Conservation (phyloP, 352 stramenopile genomes). For the Pythium aristosporum region DNA sequence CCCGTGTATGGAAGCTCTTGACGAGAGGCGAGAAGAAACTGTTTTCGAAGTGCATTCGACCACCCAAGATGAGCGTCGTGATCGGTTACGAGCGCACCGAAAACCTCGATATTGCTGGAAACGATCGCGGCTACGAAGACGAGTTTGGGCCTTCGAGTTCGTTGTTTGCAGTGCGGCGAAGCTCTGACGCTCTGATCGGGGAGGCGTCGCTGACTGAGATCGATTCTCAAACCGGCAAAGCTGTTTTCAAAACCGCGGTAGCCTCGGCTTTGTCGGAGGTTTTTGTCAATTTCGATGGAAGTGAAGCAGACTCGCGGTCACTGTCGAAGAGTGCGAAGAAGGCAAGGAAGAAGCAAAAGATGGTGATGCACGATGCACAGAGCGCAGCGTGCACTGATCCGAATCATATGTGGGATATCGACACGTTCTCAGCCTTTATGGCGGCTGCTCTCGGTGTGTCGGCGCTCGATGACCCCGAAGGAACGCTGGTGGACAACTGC, state of each 20-base stretch:
- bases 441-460: conserved; percentile 19
- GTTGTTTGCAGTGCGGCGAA: conserved; percentile 6
- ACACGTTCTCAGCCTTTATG: conserved; percentile 64
- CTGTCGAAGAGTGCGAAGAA: conserved; percentile 20
- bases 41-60: conserved; percentile 14
- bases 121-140: conserved; percentile 15
- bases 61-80: conserved; percentile 22
- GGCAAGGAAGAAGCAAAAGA: conserved; percentile 50
- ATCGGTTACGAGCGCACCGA: conserved; percentile 12
- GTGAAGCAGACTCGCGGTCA: neutral
- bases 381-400: neutral
- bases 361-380: neutral
- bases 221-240: conserved; percentile 6
- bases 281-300: conserved; percentile 15
- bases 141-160: conserved; percentile 7
- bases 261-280: conserved; percentile 5
- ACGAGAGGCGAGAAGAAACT: neutral
- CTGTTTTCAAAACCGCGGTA: conserved; percentile 11
- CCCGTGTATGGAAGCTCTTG: conserved; percentile 15
- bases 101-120: conserved; percentile 5
- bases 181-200: neutral
- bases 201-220: conserved; percentile 10
- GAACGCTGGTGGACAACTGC: conserved; percentile 38
- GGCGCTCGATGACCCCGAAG: conserved; percentile 20
- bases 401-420: conserved; percentile 44